Conservation (phyloP, 2,329 filamentous ascomycete species). For the Nemania abortiva region DNA sequence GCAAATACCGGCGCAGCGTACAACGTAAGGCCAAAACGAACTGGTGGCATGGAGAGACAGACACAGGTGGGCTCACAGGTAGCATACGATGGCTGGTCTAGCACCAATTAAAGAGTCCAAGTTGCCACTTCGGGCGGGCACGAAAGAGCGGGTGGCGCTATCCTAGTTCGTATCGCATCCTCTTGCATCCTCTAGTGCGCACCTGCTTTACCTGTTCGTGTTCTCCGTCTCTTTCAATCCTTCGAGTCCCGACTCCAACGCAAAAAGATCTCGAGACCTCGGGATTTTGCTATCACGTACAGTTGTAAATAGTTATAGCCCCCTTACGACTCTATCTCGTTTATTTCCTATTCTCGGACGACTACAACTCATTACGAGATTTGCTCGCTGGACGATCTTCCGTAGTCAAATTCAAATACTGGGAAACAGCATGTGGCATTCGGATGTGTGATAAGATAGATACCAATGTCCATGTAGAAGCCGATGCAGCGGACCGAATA, state of each 20-base stretch:
- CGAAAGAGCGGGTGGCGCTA: constrained; percentile 23
- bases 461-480: constrained; percentile 19
- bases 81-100: not conserved
- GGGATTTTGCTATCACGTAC: not conserved
- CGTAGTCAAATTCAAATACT: not conserved
- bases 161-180: constrained; percentile 28
- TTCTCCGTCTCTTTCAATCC: constrained; percentile 4
- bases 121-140: constrained; percentile 5
- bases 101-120: constrained; percentile 3
- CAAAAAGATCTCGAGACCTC: not conserved
- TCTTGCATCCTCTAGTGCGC: constrained; percentile 6
- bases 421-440: not conserved
- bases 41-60: not conserved
- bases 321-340: not conserved
- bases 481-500: constrained; percentile 50
- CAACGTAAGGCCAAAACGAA: not conserved
- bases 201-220: constrained; percentile 17
- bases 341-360: not conserved
- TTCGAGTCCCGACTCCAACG: not conserved
- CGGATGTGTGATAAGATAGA: not conserved
- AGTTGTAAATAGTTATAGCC: not conserved
- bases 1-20: not conserved
- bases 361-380: not conserved
- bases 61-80: not conserved
- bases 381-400: not conserved